phyloP scores from a whole-genome alignment of 202 grass and related monocot species.

The Saccharum hybrid region DNA sequence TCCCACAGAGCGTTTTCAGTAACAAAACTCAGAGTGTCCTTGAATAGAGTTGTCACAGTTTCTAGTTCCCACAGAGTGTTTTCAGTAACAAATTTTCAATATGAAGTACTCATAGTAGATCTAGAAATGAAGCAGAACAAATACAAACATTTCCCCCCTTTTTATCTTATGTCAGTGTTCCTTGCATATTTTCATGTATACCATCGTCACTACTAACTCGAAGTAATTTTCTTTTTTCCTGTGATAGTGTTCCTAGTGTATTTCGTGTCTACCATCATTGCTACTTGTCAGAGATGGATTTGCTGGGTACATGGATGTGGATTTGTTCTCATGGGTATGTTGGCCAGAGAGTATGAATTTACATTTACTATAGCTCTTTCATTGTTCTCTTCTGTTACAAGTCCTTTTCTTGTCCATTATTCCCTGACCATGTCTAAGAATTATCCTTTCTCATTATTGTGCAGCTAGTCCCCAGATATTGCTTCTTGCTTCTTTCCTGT shows the following conservation, averaged over 20 bases:
- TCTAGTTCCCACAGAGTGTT: slow-evolving; percentile 5
- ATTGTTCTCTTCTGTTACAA: slow-evolving; percentile 14
- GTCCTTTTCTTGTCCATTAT: slow-evolving; percentile 30
- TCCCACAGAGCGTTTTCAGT: too few relatives aligned
- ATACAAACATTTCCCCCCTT: background rate
- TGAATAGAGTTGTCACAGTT: background rate
- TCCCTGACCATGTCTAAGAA: slow-evolving; percentile 41
- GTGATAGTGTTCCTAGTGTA: slow-evolving; percentile 72
- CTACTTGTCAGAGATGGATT: slow-evolving; percentile 85
- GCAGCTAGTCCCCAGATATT: slow-evolving; percentile 94
- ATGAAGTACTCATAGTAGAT: slow-evolving; percentile 19
- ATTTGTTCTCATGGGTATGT: slow-evolving; percentile 95
- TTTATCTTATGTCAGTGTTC: slow-evolving; percentile 39
- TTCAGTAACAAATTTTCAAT: slow-evolving; percentile 1
- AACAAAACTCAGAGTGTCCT: too few relatives aligned
- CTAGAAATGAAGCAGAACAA: slow-evolving; percentile 11
- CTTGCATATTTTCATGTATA: slow-evolving; percentile 56
- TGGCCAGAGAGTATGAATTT: slow-evolving; percentile 46
- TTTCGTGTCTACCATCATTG: slow-evolving; percentile 73
- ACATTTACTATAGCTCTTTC: slow-evolving; percentile 42
- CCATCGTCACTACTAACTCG: slow-evolving; percentile 53
- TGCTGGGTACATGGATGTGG: slow-evolving; percentile 94
- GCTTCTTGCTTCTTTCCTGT: slow-evolving; percentile 91
- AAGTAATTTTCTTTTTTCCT: slow-evolving; percentile 35
- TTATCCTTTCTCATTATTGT: slow-evolving; percentile 48